Evolutionary conservation across 805 yeast genomes (phyloP), one percentile per base, ranked within the genome.

Genomic region (Yamadazyma sp.): DNA sequence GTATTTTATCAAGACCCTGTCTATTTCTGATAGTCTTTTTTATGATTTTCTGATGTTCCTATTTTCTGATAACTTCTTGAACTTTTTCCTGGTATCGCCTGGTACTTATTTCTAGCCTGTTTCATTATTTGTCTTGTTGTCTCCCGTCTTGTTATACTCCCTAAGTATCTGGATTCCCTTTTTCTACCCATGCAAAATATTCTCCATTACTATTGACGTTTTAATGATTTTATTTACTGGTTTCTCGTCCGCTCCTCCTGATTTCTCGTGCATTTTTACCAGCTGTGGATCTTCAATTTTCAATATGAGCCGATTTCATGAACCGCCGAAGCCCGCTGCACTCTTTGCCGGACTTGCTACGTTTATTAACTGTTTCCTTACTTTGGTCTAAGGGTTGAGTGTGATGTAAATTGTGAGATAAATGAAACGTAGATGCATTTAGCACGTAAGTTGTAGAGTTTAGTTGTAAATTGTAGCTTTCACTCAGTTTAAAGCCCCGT

Each of bases 241-340:
- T 21, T 21, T 21, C 10, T 10, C 23, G 7, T 7, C 9, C 10
- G 10, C 23, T 21, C 23, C 23, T 10, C 10, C 9, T 7, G 7
- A 21, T 21, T 21, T 10, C 23, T 21, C 23, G 9, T 5, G 30
- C 11, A 27, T 14, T 27, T 25, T 19, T n/a, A n/a, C n/a, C n/a
- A n/a, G n/a, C n/a, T n/a, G n/a, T n/a, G n/a, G n/a, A n/a, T 17
- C 26, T 35, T 35, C 38, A 34, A 22, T 15, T 16, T n/a, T 35
- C 33, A 12, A 20, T 22, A 35, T 35, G 38, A 35, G 32, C 38
- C 38, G 15, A 11, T 20, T 5, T 35, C 38, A 35, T 35, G 38
- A 35, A 35, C 38, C n/a, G 33, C 26, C 28, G 32, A 22, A 28
- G 38, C 13, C 31, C 33, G 32, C 29, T 22, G 35, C 35, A 22